Conservation (phyloP, 768 basidiomycete species). For the Xerocomellus intermedius region DNA sequence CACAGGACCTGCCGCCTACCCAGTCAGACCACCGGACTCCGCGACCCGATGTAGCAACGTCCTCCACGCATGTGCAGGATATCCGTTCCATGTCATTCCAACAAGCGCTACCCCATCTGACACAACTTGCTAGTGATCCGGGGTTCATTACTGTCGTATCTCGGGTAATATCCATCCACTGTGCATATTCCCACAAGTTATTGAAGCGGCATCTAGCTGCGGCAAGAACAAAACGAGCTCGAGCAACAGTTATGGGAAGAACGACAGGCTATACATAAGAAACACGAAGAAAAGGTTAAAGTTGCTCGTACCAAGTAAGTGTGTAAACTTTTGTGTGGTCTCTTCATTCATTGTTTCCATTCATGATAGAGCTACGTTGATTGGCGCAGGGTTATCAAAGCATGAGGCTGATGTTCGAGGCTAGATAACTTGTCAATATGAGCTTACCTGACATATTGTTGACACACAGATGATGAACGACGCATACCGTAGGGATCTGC, state of each 20-base stretch:
- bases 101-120: slow-evolving; percentile 67
- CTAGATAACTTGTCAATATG: slow-evolving; percentile 3
- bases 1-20: slow-evolving; percentile 13
- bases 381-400: slow-evolving; percentile 61
- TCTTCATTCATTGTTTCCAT: slow-evolving; percentile 1
- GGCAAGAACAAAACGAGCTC: slow-evolving; percentile 64
- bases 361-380: slow-evolving; percentile 57
- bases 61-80: slow-evolving; percentile 31
- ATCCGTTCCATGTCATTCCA: slow-evolving; percentile 57
- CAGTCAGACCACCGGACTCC: slow-evolving; percentile 13
- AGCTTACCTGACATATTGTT: slow-evolving; percentile 14
- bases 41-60: slow-evolving; percentile 4
- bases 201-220: slow-evolving; percentile 47
- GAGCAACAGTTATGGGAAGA: slow-evolving; percentile 71
- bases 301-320: slow-evolving; percentile 64
- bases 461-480: slow-evolving; percentile 58
- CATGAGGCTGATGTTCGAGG: slow-evolving; percentile 50
- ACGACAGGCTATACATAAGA: slow-evolving; percentile 55
- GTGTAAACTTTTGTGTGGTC: neutral
- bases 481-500: slow-evolving; percentile 62
- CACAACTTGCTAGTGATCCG: slow-evolving; percentile 54
- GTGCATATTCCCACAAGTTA: neutral
- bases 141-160: slow-evolving; percentile 48
- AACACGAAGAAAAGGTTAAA: slow-evolving; percentile 71
- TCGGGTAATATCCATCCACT: slow-evolving; percentile 42